Base-by-base conservation (phyloP, 2,329 filamentous ascomycete genomes). In the Fusarium sarcochroum region DNA sequence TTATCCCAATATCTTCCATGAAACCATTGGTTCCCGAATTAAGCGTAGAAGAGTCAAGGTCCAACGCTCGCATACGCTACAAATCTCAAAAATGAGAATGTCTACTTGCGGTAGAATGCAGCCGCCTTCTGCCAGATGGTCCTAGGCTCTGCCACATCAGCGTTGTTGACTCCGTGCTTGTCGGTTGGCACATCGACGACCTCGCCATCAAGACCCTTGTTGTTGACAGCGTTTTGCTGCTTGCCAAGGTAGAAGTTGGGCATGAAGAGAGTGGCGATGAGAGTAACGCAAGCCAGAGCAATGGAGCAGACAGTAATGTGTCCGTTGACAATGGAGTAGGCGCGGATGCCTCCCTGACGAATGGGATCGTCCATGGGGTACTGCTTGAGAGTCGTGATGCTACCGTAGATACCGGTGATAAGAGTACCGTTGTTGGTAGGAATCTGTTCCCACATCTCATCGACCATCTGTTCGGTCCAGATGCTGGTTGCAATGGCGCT, bases 201-300 rank as follows among this genome's bases (percentile, higher is more conserved):
- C 53, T 76, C 71, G 5, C 76, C 76, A 49, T 77, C 76, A 2
- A 78, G 73, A 53, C 76, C 76, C 27, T 58, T 78, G 66, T 77
- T 77, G 6, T 66, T 78, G n/a, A 73, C 75, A 9, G 77, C 76
- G 21, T 78, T 78, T 66, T 78, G 77, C 56, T 77, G 73, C 66
- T 76, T 75, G 60, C 77, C 78, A 2, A 78, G 70, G 49, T 78
- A 79, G 67, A 64, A 83, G 72, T 82, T 76, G 44, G 81, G 80
- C 80, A 82, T 81, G 65, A 80, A 80, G 21, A 82, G 70, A 2
- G 79, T 70, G 6, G 77, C 79, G 27, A 81, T 48, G 0, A 80
- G 42, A 2, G 80, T 75, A 1, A 82, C 55, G 17, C 48, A 57
- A 27, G 78, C 70, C 17, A 82, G 62, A 6, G 66, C 58, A 21